These are phyloP conservation scores for Cornus florida DNA, from an alignment of 148 eudicot species.

Conservation along the genomic window DNA sequence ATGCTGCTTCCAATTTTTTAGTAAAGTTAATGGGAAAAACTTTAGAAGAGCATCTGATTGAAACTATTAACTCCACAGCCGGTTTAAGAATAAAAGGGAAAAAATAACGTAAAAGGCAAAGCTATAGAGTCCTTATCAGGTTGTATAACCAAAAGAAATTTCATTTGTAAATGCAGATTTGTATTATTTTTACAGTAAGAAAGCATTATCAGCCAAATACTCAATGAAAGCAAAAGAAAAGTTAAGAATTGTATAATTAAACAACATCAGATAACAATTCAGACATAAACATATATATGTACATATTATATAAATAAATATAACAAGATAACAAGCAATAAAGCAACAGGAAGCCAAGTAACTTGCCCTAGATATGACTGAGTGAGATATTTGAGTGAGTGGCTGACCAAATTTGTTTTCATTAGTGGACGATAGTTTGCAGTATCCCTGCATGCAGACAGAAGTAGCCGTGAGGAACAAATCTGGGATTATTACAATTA, in stretches of 20 bases:
- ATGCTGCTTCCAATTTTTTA: too few species aligned
- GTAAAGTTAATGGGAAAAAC: too few species aligned
- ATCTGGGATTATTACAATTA: not conserved
- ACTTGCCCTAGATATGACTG: slow-evolving; percentile 70
- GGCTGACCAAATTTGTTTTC: slow-evolving; percentile 83
- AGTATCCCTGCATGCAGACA: slow-evolving; percentile 60
- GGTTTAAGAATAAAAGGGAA: not conserved
- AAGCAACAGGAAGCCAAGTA: slow-evolving; percentile 4
- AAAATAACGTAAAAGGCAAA: not conserved
- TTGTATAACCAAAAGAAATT: too few species aligned
- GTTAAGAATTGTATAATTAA: not conserved
- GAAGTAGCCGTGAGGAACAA: not conserved
- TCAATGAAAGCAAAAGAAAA: not conserved
- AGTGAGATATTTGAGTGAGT: slow-evolving; percentile 67
- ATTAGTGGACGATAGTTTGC: slow-evolving; percentile 66
- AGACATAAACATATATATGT: too few species aligned
- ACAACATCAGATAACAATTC: too few species aligned
- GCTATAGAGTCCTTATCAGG: not conserved
- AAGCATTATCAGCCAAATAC: not conserved
- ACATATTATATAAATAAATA: too few species aligned
- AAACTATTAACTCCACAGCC: too few species aligned
- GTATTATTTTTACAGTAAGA: not conserved
- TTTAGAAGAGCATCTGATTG: not conserved
- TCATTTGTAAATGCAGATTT: not conserved
- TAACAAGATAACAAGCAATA: not conserved